Percentiles rank a stretch among this genome's conserved stretches.
These are phyloP conservation scores for Strobilomyces dryophilus DNA, from an alignment of 768 basidiomycete species.

Conservation along the genomic window DNA sequence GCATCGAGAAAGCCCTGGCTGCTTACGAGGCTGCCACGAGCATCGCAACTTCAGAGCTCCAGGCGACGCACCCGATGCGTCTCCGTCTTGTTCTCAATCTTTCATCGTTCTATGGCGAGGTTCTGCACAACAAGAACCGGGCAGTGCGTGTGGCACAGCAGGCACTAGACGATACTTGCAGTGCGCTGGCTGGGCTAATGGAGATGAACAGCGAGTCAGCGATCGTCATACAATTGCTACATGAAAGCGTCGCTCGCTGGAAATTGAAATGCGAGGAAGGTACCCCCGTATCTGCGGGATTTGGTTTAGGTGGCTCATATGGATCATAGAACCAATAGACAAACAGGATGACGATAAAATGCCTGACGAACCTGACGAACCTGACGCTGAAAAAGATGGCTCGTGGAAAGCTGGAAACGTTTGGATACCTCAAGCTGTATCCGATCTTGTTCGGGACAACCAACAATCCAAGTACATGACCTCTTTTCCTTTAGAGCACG, in stretches of 20 bases:
- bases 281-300: neutral
- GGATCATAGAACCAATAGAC: neutral
- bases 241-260: neutral
- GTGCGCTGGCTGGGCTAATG: neutral
- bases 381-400: neutral
- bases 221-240: neutral
- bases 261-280: neutral
- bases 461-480: too few relatives aligned
- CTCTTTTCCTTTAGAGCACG: slow-evolving; percentile 55
- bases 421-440: too few relatives aligned
- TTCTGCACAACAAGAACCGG: neutral
- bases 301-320: neutral
- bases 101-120: neutral
- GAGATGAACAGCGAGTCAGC: neutral
- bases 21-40: neutral
- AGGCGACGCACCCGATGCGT: neutral
- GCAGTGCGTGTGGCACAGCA: neutral
- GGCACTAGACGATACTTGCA: neutral
- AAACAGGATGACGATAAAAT: neutral
- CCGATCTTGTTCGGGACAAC: too few relatives aligned
- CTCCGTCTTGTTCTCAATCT: neutral
- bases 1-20: neutral
- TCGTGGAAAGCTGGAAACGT: neutral
- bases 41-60: neutral
- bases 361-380: too few relatives aligned